A percentile compares a stretch with the other conserved stretches of the same genome.
phyloP scores from a whole-genome alignment of 306 rosid genomes.

The Cucurbita argyrosperma region DNA sequence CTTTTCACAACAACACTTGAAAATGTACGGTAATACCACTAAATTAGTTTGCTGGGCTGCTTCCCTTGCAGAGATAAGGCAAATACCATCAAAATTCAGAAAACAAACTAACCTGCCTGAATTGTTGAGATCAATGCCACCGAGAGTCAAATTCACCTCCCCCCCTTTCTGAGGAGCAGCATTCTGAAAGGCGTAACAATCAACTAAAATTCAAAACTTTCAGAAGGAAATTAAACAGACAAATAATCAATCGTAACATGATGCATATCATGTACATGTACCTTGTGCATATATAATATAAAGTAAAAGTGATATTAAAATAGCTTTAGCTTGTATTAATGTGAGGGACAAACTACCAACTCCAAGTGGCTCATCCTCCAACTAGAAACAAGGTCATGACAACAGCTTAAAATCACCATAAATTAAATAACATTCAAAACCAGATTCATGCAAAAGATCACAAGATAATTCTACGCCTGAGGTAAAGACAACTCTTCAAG shows the following conservation, averaged over 20 bases:
- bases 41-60: slow-evolving; percentile 18
- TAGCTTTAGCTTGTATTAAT: neutral
- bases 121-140: slow-evolving; percentile 99
- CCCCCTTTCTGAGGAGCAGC: slow-evolving; percentile 59
- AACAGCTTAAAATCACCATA: neutral
- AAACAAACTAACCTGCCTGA: slow-evolving; percentile 96
- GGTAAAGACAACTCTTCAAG: neutral
- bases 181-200: slow-evolving; percentile 29
- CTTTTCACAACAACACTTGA: slow-evolving; percentile 81
- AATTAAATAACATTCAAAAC: neutral
- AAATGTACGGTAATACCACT: slow-evolving; percentile 14
- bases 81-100: slow-evolving; percentile 6
- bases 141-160: slow-evolving; percentile 91
- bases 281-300: neutral
- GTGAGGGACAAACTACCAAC: neutral
- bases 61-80: slow-evolving; percentile 3
- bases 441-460: neutral
- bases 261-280: neutral
- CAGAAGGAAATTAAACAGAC: neutral
- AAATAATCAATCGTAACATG: neutral
- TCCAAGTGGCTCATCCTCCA: neutral
- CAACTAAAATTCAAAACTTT: neutral
- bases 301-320: neutral
- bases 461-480: neutral
- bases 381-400: neutral